Conservation (phyloP, 73 alveolate genomes). For the Paramecium biaurelia region DNA sequence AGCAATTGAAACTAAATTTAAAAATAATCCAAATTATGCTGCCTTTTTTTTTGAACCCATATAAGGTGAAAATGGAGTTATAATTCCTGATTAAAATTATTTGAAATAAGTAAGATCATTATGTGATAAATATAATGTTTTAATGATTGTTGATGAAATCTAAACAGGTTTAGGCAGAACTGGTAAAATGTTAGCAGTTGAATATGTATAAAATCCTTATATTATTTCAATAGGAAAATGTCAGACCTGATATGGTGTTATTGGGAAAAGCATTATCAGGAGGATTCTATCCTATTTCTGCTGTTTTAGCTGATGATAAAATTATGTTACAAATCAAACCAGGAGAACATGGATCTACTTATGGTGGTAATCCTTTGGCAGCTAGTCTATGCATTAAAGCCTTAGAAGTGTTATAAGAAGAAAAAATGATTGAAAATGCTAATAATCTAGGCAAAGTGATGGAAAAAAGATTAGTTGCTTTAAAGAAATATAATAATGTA, state of each 20-base stretch:
- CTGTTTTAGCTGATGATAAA: constrained; percentile 83
- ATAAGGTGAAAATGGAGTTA: constrained; percentile 97
- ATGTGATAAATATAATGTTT: constrained; percentile 81
- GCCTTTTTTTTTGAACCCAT: constrained; percentile 91
- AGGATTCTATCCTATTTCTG: constrained; percentile 90
- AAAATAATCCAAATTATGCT: constrained; percentile 69
- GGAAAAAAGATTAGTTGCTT: constrained; percentile 57
- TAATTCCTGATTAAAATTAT: constrained; percentile 75
- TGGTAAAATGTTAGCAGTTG: constrained; percentile 87
- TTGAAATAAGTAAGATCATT: constrained; percentile 67
- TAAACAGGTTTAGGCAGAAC: constrained; percentile 95
- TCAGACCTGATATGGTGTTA: constrained; percentile 80
- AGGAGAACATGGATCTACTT: constrained; percentile 96
- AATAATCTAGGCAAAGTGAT: constrained; percentile 70
- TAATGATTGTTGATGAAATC: constrained; percentile 89
- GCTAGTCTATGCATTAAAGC: constrained; percentile 67
- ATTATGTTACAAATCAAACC: constrained; percentile 77
- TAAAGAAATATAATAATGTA: constrained; percentile 55
- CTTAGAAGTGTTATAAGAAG: constrained; percentile 75
- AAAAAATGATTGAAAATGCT: constrained; percentile 80
- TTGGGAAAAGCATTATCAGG: constrained; percentile 90
- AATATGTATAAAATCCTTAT: constrained; percentile 56
- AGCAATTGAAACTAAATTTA: constrained; percentile 70
- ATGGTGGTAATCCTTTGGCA: constrained; percentile 93
- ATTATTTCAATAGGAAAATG: constrained; percentile 52